These are phyloP conservation scores for Pouteria glomerata DNA, from an alignment of 148 eudicot genomes.

Conservation along the genomic window DNA sequence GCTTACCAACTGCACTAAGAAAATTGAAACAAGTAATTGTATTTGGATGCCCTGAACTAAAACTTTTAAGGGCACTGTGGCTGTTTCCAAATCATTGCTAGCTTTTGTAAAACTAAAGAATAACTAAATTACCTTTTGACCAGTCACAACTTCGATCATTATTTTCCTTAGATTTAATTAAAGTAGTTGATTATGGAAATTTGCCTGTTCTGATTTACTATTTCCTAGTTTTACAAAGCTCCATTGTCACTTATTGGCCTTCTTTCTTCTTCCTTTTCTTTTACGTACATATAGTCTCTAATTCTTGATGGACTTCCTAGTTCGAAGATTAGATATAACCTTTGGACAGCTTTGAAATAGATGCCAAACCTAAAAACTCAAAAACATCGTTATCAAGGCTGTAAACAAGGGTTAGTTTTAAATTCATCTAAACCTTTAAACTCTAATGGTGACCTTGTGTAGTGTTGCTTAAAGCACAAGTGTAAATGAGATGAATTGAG, in stretches of 20 bases:
- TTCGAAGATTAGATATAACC: not conserved
- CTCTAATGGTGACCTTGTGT: too few species aligned
- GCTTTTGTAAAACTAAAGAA: not conserved
- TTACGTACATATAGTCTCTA: not conserved
- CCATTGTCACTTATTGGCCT: not conserved
- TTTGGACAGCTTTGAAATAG: not conserved
- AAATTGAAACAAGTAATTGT: not conserved
- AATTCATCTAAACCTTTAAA: too few species aligned
- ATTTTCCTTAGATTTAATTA: not conserved
- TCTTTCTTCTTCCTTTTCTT: not conserved
- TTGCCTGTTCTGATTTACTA: not conserved
- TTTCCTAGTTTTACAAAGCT: not conserved
- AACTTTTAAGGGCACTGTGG: too few species aligned
- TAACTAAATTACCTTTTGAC: not conserved
- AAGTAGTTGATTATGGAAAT: not conserved
- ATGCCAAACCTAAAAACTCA: not conserved
- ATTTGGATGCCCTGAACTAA: not conserved
- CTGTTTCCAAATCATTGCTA: not conserved
- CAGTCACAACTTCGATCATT: not conserved
- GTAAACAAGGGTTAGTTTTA: too few species aligned
- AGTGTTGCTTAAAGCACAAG: too few species aligned
- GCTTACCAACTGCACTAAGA: not conserved
- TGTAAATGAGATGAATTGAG: too few species aligned
- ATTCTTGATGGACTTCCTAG: not conserved
- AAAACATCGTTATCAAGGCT: not conserved